phyloP scores from a whole-genome alignment of 352 stramenopile species.

The Discostella stelligera region DNA sequence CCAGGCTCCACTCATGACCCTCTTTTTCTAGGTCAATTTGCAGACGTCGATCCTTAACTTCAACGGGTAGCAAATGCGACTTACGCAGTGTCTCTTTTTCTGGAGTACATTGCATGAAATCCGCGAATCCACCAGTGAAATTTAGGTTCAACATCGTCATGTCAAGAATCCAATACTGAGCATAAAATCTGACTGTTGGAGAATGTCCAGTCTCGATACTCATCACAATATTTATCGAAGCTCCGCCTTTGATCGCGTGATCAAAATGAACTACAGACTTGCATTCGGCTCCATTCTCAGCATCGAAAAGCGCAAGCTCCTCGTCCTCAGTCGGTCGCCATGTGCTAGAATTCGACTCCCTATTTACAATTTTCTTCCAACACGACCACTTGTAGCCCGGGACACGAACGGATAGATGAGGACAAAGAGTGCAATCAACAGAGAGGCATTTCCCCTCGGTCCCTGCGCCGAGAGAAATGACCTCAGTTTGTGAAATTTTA shows the following conservation, averaged over 20 bases:
- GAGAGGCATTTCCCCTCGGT: conserved; percentile 36
- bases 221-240: conserved; percentile 68
- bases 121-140: conserved; percentile 68
- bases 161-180: conserved; percentile 81
- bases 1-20: conserved; percentile 75
- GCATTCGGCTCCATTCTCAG: conserved; percentile 66
- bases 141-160: conserved; percentile 74
- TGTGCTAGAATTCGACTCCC: conserved; percentile 55
- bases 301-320: conserved; percentile 60
- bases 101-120: conserved; percentile 60
- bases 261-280: conserved; percentile 72
- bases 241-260: conserved; percentile 46
- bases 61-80: conserved; percentile 47
- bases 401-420: conserved; percentile 27
- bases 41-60: conserved; percentile 35
- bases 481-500: conserved; percentile 44
- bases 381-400: conserved; percentile 29
- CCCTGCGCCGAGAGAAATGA: conserved; percentile 27
- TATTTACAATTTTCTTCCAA: conserved; percentile 71
- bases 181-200: conserved; percentile 67
- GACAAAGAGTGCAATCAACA: conserved; percentile 40
- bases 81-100: conserved; percentile 60
- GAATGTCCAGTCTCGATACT: conserved; percentile 64
- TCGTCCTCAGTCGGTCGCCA: conserved; percentile 67
- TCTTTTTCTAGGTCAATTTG: conserved; percentile 55